These are phyloP conservation scores for Arthrobotrys iridis DNA, from an alignment of 2,329 filamentous ascomycete genomes.

Conservation along the genomic window DNA sequence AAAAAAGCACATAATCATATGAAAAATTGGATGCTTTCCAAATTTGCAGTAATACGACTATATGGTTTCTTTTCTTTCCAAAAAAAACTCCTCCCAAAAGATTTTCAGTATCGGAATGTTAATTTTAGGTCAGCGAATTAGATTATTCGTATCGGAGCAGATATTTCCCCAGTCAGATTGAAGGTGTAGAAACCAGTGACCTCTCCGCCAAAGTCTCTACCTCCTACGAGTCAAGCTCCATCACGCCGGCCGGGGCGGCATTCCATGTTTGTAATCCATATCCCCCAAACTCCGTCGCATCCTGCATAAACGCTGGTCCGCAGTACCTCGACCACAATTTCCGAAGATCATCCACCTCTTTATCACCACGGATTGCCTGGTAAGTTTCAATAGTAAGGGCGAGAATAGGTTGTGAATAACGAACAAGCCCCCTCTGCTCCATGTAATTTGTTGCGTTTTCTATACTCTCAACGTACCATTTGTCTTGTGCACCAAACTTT, in stretches of 20 bases:
- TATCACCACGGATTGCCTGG: not conserved
- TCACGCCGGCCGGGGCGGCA: no score
- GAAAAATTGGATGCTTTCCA: no score
- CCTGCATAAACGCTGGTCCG: not conserved
- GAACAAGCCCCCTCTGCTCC: not conserved
- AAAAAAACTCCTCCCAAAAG: no score
- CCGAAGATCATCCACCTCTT: not conserved
- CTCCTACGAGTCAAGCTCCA: not conserved
- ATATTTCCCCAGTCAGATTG: no score
- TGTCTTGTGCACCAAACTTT: not conserved
- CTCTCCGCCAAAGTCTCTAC: no score
- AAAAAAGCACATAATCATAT: no score
- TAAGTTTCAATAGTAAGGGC: conserved; percentile 11
- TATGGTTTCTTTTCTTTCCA: no score
- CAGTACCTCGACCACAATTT: not conserved
- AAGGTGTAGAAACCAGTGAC: no score
- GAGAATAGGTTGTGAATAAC: not conserved
- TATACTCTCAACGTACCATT: not conserved
- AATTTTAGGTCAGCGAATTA: no score
- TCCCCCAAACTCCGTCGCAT: not conserved
- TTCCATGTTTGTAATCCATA: not conserved
- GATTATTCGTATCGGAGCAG: no score
- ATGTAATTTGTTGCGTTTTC: not conserved
- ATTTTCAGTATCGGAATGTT: no score
- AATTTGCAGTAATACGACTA: no score